A percentile compares a stretch with the other conserved stretches of the same genome.
Conservation (phyloP, 306 rosid genomes). For the Citrullus mucosospermus region DNA sequence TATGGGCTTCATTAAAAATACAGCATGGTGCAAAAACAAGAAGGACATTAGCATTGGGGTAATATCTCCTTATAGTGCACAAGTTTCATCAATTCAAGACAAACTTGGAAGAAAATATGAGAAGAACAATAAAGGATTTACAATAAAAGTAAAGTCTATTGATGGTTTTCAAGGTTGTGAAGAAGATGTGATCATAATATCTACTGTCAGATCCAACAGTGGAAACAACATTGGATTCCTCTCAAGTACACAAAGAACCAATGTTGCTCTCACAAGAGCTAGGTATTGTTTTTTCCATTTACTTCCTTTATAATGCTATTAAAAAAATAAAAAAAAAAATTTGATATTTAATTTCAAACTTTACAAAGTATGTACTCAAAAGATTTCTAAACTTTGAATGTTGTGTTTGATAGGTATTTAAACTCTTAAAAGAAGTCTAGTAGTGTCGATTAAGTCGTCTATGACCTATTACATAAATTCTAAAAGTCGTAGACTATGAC, state of each 20-base stretch:
- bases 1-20: not conserved
- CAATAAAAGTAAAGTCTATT: conserved; percentile 49
- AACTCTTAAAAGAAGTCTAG: too few species aligned
- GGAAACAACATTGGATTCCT: conserved; percentile 30
- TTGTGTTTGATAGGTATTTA: too few species aligned
- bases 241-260: conserved; percentile 39
- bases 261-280: conserved; percentile 83
- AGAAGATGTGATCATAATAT: conserved; percentile 52
- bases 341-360: too few species aligned
- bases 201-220: conserved; percentile 46
- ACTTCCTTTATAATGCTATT: not conserved
- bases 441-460: too few species aligned
- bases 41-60: conserved; percentile 39
- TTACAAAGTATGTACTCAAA: too few species aligned
- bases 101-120: conserved; percentile 33
- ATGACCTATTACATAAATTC: too few species aligned
- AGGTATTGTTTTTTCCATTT: conserved; percentile 25
- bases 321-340: too few species aligned
- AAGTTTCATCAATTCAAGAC: conserved; percentile 46
- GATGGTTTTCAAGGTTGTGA: conserved; percentile 90
- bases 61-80: conserved; percentile 77
- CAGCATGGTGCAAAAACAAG: conserved; percentile 38
- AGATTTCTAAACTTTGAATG: too few species aligned
- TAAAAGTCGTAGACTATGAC: too few species aligned
- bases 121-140: conserved; percentile 24